Percentiles rank a stretch among this genome's conserved stretches.
Evolutionary conservation across 208 protist genomes (phyloP).

Genomic region (Crithidia brevicula): DNA sequence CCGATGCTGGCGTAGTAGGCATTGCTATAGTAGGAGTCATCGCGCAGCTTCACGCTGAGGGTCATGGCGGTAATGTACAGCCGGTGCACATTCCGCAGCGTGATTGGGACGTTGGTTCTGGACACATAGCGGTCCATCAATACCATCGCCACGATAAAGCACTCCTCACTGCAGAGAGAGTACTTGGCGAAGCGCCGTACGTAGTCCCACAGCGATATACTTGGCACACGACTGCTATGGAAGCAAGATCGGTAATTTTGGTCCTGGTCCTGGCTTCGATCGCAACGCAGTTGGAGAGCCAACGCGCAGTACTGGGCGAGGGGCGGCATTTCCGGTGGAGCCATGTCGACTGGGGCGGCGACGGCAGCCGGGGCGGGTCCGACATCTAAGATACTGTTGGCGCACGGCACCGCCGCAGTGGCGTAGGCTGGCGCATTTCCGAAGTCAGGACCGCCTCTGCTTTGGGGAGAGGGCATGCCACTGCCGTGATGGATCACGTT

Average conservation of each 20-base stretch:
- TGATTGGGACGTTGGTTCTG: conserved; percentile 54
- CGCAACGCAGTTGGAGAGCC: conserved; percentile 73
- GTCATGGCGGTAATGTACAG: conserved; percentile 88
- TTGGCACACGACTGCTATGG: conserved; percentile 76
- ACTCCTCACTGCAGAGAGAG: conserved; percentile 86
- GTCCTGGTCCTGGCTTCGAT: conserved; percentile 33
- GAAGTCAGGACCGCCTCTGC: neutral
- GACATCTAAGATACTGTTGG: conserved; percentile 28
- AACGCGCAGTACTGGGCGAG: conserved; percentile 58
- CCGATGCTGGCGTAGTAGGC: conserved; percentile 92
- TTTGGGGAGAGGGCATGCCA: neutral
- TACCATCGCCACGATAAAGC: conserved; percentile 91
- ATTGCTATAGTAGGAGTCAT: conserved; percentile 93
- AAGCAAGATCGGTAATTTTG: conserved; percentile 52
- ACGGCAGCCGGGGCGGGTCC: conserved; percentile 14
- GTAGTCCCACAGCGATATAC: conserved; percentile 90
- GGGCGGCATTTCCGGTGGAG: conserved; percentile 48
- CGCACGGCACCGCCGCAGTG: conserved; percentile 23
- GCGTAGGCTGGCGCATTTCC: conserved; percentile 2
- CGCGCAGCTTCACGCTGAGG: conserved; percentile 88
- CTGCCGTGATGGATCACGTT: neutral
- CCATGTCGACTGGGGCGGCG: conserved; percentile 21
- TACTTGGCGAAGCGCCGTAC: conserved; percentile 93
- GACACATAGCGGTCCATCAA: conserved; percentile 90
- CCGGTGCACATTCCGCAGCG: conserved; percentile 81